Evolutionary conservation across 495 filamentous ascomycete species (phyloP).

Genomic region (Penicillium ucsense): DNA sequence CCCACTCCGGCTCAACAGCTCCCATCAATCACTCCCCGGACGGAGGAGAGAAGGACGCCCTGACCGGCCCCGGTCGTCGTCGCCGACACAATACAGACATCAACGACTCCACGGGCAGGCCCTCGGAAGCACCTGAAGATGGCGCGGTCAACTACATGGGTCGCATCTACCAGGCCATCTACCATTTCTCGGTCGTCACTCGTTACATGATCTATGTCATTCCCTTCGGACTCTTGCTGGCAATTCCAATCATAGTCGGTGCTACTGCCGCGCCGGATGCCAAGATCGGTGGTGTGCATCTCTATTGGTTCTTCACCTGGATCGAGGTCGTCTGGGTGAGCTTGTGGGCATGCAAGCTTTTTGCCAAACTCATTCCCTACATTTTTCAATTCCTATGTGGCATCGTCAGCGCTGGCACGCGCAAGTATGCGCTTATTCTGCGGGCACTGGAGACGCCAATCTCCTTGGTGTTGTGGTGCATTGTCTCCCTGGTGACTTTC

Average conservation of each 20-base stretch:
- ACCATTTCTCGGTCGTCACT: slow-evolving; percentile 77
- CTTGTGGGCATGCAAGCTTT: slow-evolving; percentile 79
- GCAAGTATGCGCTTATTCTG: slow-evolving; percentile 84
- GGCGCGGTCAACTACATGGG: slow-evolving; percentile 72
- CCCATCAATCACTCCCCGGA: neutral
- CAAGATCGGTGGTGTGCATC: slow-evolving; percentile 52
- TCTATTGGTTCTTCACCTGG: slow-evolving; percentile 82
- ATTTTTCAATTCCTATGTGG: slow-evolving; percentile 83
- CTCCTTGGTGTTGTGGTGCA: slow-evolving; percentile 77
- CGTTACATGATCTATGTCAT: slow-evolving; percentile 84
- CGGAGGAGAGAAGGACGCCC: slow-evolving; percentile 38
- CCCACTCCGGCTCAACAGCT: slow-evolving; percentile 17
- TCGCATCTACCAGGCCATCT: slow-evolving; percentile 72
- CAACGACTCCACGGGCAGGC: slow-evolving; percentile 36
- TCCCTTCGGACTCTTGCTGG: slow-evolving; percentile 65
- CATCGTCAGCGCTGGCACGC: slow-evolving; percentile 80
- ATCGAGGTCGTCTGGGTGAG: slow-evolving; percentile 83
- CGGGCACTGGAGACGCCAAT: slow-evolving; percentile 73
- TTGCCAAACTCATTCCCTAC: slow-evolving; percentile 65
- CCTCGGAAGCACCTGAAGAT: slow-evolving; percentile 42
- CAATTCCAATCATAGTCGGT: slow-evolving; percentile 73
- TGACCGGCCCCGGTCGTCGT: slow-evolving; percentile 34
- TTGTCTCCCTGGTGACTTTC: slow-evolving; percentile 74
- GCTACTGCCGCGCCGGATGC: slow-evolving; percentile 43
- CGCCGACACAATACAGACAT: slow-evolving; percentile 35